Conservation (phyloP, 306 rosid genomes). For the Sesbania bispinosa region DNA sequence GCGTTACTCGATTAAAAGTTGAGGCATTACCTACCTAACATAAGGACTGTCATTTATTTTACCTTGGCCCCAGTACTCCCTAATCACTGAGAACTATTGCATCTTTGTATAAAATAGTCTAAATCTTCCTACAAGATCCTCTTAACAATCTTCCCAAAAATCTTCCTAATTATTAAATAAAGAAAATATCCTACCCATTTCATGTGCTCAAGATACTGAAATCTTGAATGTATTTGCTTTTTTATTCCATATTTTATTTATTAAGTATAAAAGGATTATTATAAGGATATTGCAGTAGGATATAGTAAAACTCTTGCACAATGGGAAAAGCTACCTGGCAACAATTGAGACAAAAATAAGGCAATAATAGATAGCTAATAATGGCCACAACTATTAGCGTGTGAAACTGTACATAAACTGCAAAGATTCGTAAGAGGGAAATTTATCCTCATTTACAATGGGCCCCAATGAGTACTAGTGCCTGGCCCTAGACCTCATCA, state of each 20-base stretch:
- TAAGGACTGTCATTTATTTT: slow-evolving; percentile 13
- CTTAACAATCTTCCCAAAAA: not conserved
- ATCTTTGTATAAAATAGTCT: not conserved
- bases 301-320: not conserved
- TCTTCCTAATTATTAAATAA: not conserved
- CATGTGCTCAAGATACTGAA: too few relatives aligned
- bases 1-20: not conserved
- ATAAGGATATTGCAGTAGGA: not conserved
- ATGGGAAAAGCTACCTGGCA: not conserved
- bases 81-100: not conserved
- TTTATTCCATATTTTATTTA: too few relatives aligned
- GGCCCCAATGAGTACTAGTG: not conserved
- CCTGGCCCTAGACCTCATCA: not conserved
- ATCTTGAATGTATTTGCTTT: too few relatives aligned
- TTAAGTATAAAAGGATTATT: not conserved
- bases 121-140: not conserved
- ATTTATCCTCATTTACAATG: not conserved
- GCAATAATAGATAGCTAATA: not conserved
- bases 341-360: not conserved
- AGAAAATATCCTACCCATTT: not conserved
- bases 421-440: not conserved
- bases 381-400: not conserved
- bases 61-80: not conserved
- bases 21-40: slow-evolving; percentile 13
- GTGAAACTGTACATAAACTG: too few relatives aligned